Percentiles rank a stretch among this genome's conserved stretches.
Conservation (phyloP, 129 eudicot genomes). For the Heracleum sosnowskyi region DNA sequence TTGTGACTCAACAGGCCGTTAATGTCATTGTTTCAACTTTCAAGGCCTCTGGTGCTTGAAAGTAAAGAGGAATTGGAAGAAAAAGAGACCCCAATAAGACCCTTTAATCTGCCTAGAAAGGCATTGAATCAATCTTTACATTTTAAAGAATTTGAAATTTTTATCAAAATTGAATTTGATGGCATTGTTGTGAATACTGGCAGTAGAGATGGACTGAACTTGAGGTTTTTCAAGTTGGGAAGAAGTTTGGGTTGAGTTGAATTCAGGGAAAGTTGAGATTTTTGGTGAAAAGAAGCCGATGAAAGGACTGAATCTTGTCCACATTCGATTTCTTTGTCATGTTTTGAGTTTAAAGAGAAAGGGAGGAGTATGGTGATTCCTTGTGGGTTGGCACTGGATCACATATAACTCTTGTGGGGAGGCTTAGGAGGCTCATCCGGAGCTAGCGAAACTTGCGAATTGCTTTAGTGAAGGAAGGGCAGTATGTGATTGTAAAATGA, state of each 20-base stretch:
- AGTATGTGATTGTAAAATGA: slow-evolving; percentile 77
- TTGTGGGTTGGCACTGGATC: slow-evolving; percentile 86
- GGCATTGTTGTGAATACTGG: slow-evolving; percentile 32
- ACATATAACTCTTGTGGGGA: slow-evolving; percentile 65
- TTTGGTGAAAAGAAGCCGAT: slow-evolving; percentile 4
- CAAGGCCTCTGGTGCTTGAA: slow-evolving; percentile 27
- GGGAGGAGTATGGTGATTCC: slow-evolving; percentile 61
- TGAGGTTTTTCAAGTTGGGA: slow-evolving; percentile 58
- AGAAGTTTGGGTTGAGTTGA: slow-evolving; percentile 59
- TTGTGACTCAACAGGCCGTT: slow-evolving; percentile 31
- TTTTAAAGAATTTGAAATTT: slow-evolving; percentile 29
- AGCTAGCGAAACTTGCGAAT: slow-evolving; percentile 69
- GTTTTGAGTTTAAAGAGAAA: slow-evolving; percentile 36
- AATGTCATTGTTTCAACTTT: slow-evolving; percentile 19
- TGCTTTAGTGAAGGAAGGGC: slow-evolving; percentile 64
- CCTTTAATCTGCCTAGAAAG: slow-evolving; percentile 30
- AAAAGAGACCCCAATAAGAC: slow-evolving; percentile 67
- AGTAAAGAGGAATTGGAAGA: slow-evolving; percentile 67
- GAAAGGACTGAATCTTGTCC: slow-evolving; percentile 59
- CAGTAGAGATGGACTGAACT: slow-evolving; percentile 45
- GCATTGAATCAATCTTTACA: slow-evolving; percentile 20
- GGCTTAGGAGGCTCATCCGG: slow-evolving; percentile 61
- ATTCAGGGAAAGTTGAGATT: slow-evolving; percentile 29
- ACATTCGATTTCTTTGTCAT: slow-evolving; percentile 54
- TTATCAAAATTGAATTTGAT: slow-evolving; percentile 54